Base-by-base conservation (phyloP, 2,329 filamentous ascomycete species). In the Dactylellina haptotyla region DNA sequence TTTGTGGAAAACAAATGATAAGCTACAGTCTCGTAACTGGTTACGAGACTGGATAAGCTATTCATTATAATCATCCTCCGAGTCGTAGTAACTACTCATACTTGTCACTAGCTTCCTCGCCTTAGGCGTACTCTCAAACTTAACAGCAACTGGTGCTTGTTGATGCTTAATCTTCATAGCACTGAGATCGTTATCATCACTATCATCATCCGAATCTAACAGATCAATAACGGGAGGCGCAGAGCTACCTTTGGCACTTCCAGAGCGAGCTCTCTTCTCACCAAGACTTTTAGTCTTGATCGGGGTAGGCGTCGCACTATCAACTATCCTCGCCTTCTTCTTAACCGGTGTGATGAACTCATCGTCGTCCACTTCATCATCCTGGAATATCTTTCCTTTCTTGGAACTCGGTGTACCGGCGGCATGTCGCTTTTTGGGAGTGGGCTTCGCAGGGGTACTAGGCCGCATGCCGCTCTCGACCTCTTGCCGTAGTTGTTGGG, bases 301-400 rank as follows among this genome's bases (percentile, higher is more conserved):
- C n/a, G 53, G 46, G 30, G 54, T 56, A 54, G 59, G 59, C 14
- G 59, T 65, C 4, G 9, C 34, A 25, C 46, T 53, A 14, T 72
- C 53, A 25, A 46, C 64, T 53, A 72, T 46, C 59, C 32, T 72
- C 51, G 45, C 45, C 59, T 61, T 72, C 25, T 72, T 65, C 67
- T 56, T 65, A 59, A 53, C 28, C 23, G 67, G 59, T 34, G 67
- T 72, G 56, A 65, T 32, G 18, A 64, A 20, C 46, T 64, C 67
- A n/a, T 72, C 67, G 30, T 72, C 66, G 23, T 71, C 67, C 9
- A 51, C 53, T 23, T 64, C 59, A 2, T 72, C 58, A 12, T 72
- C 53, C 0, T 41, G n/a, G 54, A 65, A 50, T 8, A 57, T 20
- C 20, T 56, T 57, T 39, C 56, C 61, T 28, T 41, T 59, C 58